phyloP scores from a whole-genome alignment of 2,329 filamentous ascomycete species.

The Sporothrix schenckii region DNA sequence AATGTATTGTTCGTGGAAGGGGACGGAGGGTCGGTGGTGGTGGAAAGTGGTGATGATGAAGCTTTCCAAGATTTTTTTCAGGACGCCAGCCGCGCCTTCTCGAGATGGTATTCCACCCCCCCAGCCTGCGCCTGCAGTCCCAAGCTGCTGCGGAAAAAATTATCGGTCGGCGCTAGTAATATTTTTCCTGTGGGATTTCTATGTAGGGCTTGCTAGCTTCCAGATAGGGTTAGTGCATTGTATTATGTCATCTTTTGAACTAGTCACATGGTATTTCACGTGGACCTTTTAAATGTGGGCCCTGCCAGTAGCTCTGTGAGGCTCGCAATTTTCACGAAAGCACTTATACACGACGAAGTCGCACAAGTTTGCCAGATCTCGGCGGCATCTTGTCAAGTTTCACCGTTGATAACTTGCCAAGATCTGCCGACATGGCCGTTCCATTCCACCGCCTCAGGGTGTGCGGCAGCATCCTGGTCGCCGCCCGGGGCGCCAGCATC shows the following conservation, averaged over 20 bases:
- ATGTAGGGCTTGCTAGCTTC: conserved; percentile 11
- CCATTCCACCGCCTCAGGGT: conserved; percentile 67
- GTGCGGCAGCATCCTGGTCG: conserved; percentile 65
- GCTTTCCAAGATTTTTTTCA: conserved; percentile 21
- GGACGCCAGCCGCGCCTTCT: conserved; percentile 9
- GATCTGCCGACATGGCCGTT: conserved; percentile 38
- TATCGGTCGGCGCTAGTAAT: conserved; percentile 15
- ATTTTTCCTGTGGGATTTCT: conserved; percentile 26
- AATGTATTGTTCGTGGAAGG: conserved; percentile 29
- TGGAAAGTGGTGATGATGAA: conserved; percentile 29
- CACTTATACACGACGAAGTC: conserved; percentile 21
- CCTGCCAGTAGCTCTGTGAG: neutral
- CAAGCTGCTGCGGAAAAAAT: conserved; percentile 13
- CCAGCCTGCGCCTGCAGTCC: neutral
- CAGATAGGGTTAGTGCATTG: neutral
- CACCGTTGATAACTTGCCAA: neutral
- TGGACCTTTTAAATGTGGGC: neutral
- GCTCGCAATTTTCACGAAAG: conserved; percentile 24
- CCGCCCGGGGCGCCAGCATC: conserved; percentile 72
- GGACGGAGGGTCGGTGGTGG: conserved; percentile 21
- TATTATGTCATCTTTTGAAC: neutral
- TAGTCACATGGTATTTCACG: neutral
- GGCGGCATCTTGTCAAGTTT: neutral
- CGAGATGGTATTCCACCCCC: neutral
- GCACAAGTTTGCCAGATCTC: neutral